phyloP scores from a whole-genome alignment of 2,329 filamentous ascomycete genomes.

The Fusarium euwallaceae region DNA sequence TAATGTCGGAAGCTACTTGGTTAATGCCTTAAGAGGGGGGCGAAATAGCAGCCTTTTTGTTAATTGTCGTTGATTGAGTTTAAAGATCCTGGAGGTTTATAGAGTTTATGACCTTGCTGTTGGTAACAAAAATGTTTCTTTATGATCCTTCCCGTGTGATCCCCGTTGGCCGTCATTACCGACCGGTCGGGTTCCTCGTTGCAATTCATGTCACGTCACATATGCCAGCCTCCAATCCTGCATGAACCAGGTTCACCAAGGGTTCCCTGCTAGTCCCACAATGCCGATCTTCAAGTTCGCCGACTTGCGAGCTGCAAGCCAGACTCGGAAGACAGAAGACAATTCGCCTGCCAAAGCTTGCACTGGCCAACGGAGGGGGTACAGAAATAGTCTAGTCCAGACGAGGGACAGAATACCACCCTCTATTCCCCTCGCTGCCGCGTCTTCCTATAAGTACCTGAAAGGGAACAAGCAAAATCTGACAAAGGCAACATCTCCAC shows the following conservation, averaged over 20 bases:
- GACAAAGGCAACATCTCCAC: slow-evolving; percentile 8
- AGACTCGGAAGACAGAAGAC: background rate
- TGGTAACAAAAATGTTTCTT: slow-evolving; percentile 7
- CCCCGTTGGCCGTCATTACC: slow-evolving; percentile 14
- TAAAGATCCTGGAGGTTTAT: slow-evolving; percentile 15
- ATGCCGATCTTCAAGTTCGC: background rate
- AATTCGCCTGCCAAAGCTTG: background rate
- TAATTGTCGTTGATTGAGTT: background rate
- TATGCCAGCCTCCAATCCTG: background rate
- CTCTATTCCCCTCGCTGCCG: background rate
- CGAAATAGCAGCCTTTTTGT: background rate
- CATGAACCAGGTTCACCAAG: slow-evolving; percentile 7
- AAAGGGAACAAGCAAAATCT: background rate
- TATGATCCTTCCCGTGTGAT: background rate
- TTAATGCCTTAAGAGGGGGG: background rate
- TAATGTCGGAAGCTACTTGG: background rate
- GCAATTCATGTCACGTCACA: background rate
- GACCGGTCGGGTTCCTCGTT: slow-evolving; percentile 19
- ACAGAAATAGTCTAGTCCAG: slow-evolving; percentile 25
- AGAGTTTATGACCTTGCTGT: slow-evolving; percentile 20
- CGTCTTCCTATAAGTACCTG: slow-evolving; percentile 8
- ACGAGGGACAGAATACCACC: background rate
- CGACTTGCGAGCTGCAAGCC: background rate
- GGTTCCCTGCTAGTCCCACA: slow-evolving; percentile 7
- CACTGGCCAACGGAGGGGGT: slow-evolving; percentile 23